Evolutionary conservation across 352 stramenopile genomes (phyloP).

Genomic region (Globisporangium perplexum): DNA sequence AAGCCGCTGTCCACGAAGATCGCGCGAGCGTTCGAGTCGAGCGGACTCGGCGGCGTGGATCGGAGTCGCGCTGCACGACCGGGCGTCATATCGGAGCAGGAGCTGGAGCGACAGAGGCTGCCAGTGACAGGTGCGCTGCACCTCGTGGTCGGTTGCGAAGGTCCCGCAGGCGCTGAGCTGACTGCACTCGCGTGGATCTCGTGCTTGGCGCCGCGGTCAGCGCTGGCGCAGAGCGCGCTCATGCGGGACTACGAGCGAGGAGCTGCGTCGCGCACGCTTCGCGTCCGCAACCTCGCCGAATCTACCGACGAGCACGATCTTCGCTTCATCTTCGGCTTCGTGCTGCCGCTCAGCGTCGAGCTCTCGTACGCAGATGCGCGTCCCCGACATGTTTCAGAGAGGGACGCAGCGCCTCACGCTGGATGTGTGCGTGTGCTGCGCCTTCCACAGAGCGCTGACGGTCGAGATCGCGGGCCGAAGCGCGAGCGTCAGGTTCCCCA

Average conservation of each 20-base stretch:
- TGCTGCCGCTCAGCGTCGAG: slow-evolving; percentile 28
- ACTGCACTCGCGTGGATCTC: not conserved
- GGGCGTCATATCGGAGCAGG: slow-evolving; percentile 53
- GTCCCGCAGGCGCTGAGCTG: not conserved
- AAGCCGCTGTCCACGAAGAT: slow-evolving; percentile 8
- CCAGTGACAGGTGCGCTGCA: slow-evolving; percentile 21
- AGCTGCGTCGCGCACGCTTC: slow-evolving; percentile 17
- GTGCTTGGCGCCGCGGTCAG: slow-evolving; percentile 8
- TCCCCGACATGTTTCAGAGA: too few relatives aligned
- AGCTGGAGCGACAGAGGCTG: slow-evolving; percentile 41
- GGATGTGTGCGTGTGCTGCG: not conserved
- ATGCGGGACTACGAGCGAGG: slow-evolving; percentile 36
- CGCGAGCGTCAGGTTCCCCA: slow-evolving; percentile 20
- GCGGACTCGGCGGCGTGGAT: not conserved
- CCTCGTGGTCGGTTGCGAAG: not conserved
- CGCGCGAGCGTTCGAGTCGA: slow-evolving; percentile 18
- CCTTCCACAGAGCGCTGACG: slow-evolving; percentile 3
- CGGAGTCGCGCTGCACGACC: slow-evolving; percentile 16
- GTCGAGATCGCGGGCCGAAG: slow-evolving; percentile 7
- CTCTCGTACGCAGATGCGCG: slow-evolving; percentile 24
- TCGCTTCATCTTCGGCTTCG: slow-evolving; percentile 47
- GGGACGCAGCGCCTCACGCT: not conserved
- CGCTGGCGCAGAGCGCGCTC: slow-evolving; percentile 22
- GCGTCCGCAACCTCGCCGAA: slow-evolving; percentile 38
- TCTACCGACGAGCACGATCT: slow-evolving; percentile 49